Evolutionary conservation across 1,284 basidiomycete species (phyloP), one percentile per base, ranked within the genome.

Genomic region (Austroboletus novae-zelandiae): DNA sequence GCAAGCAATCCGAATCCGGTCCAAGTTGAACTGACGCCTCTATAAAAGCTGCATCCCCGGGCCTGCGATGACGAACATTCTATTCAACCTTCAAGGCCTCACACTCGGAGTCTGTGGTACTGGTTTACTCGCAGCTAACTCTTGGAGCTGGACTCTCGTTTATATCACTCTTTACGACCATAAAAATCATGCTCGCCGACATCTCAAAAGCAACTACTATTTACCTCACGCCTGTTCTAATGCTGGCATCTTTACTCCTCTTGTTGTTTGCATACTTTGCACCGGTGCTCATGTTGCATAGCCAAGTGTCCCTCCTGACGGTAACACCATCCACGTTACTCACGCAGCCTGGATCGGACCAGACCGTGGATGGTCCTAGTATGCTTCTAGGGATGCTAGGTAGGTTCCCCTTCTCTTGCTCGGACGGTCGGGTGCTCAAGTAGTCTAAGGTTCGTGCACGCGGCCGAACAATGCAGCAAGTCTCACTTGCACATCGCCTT

Each of bases 201-300:
- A 74, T 89, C 45, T 84, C 86, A 13, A 89, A 84, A 75, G 78
- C 79, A 48, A 74, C 82, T 60, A 84, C 78, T 44, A 72, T 87
- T 51, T 89, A 86, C 61, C 76, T 90, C 49, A 76, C 86, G 3
- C 86, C 86, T 25, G 25, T 88, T 9, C 70, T 90, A 50, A 76
- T 81, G 51, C 70, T 89, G 36, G 80, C 85, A 9, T 78, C 85
- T 13, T 70, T 86, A 43, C 58, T 90, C 40, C 79, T 91, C 40
- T 72, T 80, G 9, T 61, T 87, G 5, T 80, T 91, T 57, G 78
- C 82, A 1, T 87, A 79, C 56, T 68, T 88, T 15, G 77, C 88
- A 0, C 88, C 88, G 0, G 72, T 71, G 7, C 59, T 81, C 35
- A 68, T 88, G 61, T 73, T 90, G 32, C 75, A 80, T 31, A 74